Evolutionary conservation across 2,329 filamentous ascomycete species (phyloP).

Genomic region (Neurospora sp.): DNA sequence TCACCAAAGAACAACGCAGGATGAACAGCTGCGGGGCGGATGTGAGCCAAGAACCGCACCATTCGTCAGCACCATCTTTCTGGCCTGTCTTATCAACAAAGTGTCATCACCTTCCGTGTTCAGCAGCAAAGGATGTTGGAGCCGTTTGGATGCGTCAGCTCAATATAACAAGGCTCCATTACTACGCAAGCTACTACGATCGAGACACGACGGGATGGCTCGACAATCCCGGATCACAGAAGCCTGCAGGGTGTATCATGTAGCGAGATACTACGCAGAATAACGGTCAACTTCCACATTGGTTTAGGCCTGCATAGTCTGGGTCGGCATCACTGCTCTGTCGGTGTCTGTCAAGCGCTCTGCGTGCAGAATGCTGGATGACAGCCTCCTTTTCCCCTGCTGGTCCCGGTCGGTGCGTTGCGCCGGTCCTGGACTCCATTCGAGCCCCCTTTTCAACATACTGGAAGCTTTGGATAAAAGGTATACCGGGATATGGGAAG

Average conservation of each 20-base stretch:
- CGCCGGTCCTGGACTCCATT: neutral
- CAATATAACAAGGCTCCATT: neutral
- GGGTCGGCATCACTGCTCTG: neutral
- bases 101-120: neutral
- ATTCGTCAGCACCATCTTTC: neutral
- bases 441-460: neutral
- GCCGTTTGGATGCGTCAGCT: neutral
- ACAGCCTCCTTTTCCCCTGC: neutral
- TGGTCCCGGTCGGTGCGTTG: neutral
- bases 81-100: neutral
- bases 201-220: neutral
- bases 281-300: neutral
- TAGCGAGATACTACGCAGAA: neutral
- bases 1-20: neutral
- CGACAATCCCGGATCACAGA: neutral
- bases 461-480: neutral
- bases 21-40: neutral
- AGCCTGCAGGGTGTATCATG: neutral
- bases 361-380: neutral
- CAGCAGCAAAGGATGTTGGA: neutral
- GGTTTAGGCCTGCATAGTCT: neutral
- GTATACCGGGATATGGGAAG: neutral
- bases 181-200: neutral
- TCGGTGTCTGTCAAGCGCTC: neutral
- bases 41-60: neutral